phyloP scores from a whole-genome alignment of 140 eudicot genomes.

The Flaveria floridana region DNA sequence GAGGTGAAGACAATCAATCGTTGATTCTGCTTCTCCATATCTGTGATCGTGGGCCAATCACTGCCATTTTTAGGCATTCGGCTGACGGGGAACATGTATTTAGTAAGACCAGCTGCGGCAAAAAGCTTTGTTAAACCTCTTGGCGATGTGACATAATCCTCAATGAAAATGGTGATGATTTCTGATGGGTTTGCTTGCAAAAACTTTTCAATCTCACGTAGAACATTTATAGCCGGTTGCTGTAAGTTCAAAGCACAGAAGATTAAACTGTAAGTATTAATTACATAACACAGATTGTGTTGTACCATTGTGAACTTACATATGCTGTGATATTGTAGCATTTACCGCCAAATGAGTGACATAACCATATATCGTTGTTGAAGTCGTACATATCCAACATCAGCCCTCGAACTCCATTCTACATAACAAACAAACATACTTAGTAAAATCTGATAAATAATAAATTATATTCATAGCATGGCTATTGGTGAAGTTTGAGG shows the following conservation, averaged over 20 bases:
- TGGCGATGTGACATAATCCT: slow-evolving; percentile 72
- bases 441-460: not conserved
- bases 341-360: slow-evolving; percentile 75
- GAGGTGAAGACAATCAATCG: slow-evolving; percentile 81
- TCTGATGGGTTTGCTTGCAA: slow-evolving; percentile 72
- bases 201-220: slow-evolving; percentile 61
- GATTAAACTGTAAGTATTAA: not conserved
- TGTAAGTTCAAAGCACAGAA: slow-evolving; percentile 28
- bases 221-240: slow-evolving; percentile 89
- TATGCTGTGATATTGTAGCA: slow-evolving; percentile 86
- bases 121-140: slow-evolving; percentile 72
- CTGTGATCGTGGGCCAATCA: slow-evolving; percentile 89
- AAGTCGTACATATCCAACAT: slow-evolving; percentile 98
- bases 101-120: slow-evolving; percentile 64
- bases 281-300: not conserved
- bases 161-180: slow-evolving; percentile 78
- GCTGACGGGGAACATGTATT: slow-evolving; percentile 62
- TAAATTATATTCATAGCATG: too few species aligned
- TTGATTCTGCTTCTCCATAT: slow-evolving; percentile 70
- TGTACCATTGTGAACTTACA: slow-evolving; percentile 45
- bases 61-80: slow-evolving; percentile 76
- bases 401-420: slow-evolving; percentile 98
- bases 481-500: too few species aligned
- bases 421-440: slow-evolving; percentile 6
- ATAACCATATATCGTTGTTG: slow-evolving; percentile 81